phyloP scores from a whole-genome alignment of 352 stramenopile genomes.

The Globisporangium emineosum region DNA sequence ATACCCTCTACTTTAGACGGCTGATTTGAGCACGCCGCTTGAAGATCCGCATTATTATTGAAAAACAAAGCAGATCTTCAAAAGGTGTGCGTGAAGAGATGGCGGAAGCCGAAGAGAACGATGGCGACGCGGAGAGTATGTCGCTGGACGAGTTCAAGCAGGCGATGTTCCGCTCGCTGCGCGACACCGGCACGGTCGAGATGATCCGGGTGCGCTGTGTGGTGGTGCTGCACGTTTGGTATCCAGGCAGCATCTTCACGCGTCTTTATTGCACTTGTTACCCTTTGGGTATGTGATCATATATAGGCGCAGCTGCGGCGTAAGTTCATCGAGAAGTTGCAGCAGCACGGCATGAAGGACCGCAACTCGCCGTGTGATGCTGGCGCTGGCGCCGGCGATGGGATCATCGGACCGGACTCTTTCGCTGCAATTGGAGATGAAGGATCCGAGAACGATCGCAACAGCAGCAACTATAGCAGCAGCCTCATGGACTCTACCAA shows the following conservation, averaged over 20 bases:
- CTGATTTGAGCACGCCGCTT: too few relatives aligned
- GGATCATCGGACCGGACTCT: neutral
- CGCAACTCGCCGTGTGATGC: neutral
- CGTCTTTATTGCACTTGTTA: too few relatives aligned
- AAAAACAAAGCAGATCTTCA: neutral
- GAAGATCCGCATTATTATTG: too few relatives aligned
- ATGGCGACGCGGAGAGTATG: conserved; percentile 24
- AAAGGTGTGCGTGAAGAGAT: neutral
- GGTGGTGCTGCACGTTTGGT: neutral
- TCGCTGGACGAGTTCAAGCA: conserved; percentile 65
- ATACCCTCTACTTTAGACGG: too few relatives aligned
- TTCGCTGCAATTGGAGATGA: neutral
- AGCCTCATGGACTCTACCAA: neutral
- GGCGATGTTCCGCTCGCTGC: conserved; percentile 69
- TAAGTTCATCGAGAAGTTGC: conserved; percentile 69
- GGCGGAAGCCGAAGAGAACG: neutral
- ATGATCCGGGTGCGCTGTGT: conserved; percentile 49
- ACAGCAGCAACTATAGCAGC: neutral
- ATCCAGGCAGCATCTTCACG: too few relatives aligned
- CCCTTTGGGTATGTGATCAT: too few relatives aligned
- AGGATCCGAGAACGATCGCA: neutral
- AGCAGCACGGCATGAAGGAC: conserved; percentile 27
- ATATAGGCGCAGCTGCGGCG: conserved; percentile 67
- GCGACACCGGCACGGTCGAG: conserved; percentile 59
- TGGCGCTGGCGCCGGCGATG: neutral